Percentiles rank a stretch among this genome's conserved stretches.
These are phyloP conservation scores for Babesia sp. DNA, from an alignment of 169 alveolate genomes.

Conservation along the genomic window DNA sequence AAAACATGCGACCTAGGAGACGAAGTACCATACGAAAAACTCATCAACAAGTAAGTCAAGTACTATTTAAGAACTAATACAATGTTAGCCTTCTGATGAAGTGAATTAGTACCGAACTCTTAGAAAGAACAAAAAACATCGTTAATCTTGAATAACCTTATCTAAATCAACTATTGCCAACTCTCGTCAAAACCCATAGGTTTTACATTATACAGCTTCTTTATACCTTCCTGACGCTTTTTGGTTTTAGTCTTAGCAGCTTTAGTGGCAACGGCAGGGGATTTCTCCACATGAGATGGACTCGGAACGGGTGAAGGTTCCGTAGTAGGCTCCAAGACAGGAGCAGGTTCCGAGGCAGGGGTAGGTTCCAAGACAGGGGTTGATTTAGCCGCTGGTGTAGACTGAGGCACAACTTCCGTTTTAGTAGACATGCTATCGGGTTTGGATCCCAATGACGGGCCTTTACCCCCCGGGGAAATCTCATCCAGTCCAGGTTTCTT, in stretches of 20 bases:
- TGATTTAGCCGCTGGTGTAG: background rate
- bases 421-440: too few species aligned
- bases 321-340: background rate
- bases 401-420: background rate
- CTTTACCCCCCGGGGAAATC: too few species aligned
- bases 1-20: constrained; percentile 35
- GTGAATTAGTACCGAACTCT: background rate
- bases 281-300: background rate
- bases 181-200: constrained; percentile 4
- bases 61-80: background rate
- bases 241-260: background rate
- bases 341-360: background rate
- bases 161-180: background rate
- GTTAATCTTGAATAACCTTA: background rate
- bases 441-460: too few species aligned
- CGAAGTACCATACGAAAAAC: constrained; percentile 44
- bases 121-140: too few species aligned
- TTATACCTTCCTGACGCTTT: background rate
- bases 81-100: constrained; percentile 34
- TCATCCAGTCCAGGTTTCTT: too few species aligned
- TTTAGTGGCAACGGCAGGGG: background rate
- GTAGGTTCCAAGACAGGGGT: constrained; percentile 1
- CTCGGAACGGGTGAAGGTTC: background rate
- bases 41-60: constrained; percentile 37
- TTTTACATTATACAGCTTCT: background rate